Evolutionary conservation across 2,329 filamentous ascomycete genomes (phyloP).

Genomic region (Ilyonectria sp.): DNA sequence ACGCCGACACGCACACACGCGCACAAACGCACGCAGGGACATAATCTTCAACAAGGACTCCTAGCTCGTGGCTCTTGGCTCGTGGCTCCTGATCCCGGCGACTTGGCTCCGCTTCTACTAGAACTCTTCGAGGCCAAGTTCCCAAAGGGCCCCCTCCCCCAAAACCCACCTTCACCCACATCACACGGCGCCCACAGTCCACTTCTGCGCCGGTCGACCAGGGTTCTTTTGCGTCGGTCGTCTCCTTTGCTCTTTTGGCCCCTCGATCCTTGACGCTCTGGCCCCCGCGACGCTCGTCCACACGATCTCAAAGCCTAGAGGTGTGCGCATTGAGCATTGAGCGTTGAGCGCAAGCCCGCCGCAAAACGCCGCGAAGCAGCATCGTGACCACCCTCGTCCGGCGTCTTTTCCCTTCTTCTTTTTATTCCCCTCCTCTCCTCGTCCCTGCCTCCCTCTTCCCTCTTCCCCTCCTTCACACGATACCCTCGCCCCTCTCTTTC

Average conservation of each 20-base stretch:
- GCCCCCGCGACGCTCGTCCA: constrained; percentile 35
- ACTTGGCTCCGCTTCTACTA: constrained; percentile 40
- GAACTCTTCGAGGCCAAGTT: constrained; percentile 40
- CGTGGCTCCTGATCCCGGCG: not conserved
- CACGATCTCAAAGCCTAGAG: constrained; percentile 38
- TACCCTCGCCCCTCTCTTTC: constrained; percentile 17
- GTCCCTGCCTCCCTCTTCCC: constrained; percentile 15
- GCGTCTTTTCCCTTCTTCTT: constrained; percentile 27
- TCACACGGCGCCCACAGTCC: constrained; percentile 26
- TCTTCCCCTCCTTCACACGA: constrained; percentile 33
- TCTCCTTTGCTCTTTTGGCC: constrained; percentile 26
- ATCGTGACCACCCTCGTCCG: constrained; percentile 46
- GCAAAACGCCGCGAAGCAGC: constrained; percentile 49
- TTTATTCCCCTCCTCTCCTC: constrained; percentile 8
- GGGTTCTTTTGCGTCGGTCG: constrained; percentile 32
- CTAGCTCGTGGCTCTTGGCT: not conserved
- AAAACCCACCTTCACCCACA: constrained; percentile 49
- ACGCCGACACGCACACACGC: not conserved
- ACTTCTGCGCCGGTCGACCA: constrained; percentile 27
- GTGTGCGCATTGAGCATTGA: constrained; percentile 23
- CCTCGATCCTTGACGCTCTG: constrained; percentile 15
- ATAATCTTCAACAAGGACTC: not conserved
- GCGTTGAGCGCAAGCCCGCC: constrained; percentile 38
- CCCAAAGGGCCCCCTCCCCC: constrained; percentile 36
- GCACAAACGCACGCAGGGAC: not conserved